Base-by-base conservation (phyloP, 2,329 filamentous ascomycete species). In the Clonostachys byssicola region DNA sequence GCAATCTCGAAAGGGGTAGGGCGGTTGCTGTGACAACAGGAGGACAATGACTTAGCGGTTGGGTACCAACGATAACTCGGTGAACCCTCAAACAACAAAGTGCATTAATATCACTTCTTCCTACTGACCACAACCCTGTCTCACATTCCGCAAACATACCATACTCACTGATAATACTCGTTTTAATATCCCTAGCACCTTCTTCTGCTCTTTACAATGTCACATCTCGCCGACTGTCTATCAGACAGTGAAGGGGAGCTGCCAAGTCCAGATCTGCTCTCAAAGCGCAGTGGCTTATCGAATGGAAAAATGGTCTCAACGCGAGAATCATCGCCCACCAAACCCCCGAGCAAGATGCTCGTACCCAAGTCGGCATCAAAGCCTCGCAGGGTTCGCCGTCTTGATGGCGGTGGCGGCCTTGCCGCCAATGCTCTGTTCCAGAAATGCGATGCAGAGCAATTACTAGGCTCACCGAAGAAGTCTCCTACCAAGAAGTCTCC, bases 211-310 rank as follows among this genome's bases (percentile, higher is more conserved):
- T 18, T 39, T 10, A 39, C 23, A 18, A 65, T 65, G 63, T 55
- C 60, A 44, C 57, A 57, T 20, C 52, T 63, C 12, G 54, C 56
- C 33, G 57, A 65, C 7, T 57, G 53, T 42, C 58, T 48, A 43
- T 52, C 56, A 40, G 62, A 64, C 16, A 65, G 62, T 45, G 67
- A 72, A 17, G 70, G 74, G 40, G 72, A 73, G 34, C 64, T 73
- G 23, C 69, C 71, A 2, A 69, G 34, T 12, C 12, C 5, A 42
- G 46, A 20, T n/a, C 46, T 13, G 10, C 34, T n/a, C 23, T 35
- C 10, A 39, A 39, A n/a, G 14, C 14, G 36, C 12, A 30, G 23
- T 30, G 23, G 8, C 9, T 30, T 30, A 30, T 30, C 23, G 23
- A 30, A 30, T 9, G 10, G 23, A 4, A 30, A 30, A 30, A 30